A percentile compares a stretch with the other conserved stretches of the same genome.
These are phyloP conservation scores for Vitis riparia DNA, from an alignment of 164 flowering plant species.

Conservation along the genomic window DNA sequence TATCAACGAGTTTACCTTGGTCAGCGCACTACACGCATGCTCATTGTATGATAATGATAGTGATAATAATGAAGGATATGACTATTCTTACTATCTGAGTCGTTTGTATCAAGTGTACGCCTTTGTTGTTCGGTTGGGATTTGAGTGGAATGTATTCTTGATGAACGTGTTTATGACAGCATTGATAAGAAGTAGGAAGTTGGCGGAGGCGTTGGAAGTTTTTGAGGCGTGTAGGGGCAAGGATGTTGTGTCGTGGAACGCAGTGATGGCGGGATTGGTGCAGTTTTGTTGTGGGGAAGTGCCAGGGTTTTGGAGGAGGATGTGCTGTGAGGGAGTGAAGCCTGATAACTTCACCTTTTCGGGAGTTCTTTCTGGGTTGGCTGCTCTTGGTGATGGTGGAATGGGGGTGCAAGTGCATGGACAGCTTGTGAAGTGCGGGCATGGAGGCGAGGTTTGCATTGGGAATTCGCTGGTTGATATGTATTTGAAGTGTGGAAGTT, in stretches of 20 bases:
- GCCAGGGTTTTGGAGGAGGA: slow-evolving; percentile 58
- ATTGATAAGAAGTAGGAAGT: slow-evolving; percentile 42
- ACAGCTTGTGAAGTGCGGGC: slow-evolving; percentile 62
- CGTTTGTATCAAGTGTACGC: slow-evolving; percentile 44
- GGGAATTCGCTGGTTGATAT: slow-evolving; percentile 73
- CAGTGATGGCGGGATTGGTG: slow-evolving; percentile 67
- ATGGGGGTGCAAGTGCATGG: slow-evolving; percentile 73
- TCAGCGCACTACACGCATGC: slow-evolving; percentile 59
- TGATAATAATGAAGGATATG: too few species aligned
- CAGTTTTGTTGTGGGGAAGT: slow-evolving; percentile 34
- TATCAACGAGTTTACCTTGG: slow-evolving; percentile 57
- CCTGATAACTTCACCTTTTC: slow-evolving; percentile 71
- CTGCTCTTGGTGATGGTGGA: slow-evolving; percentile 36
- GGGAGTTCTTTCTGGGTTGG: slow-evolving; percentile 59
- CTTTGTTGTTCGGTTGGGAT: slow-evolving; percentile 46
- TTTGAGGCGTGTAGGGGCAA: slow-evolving; percentile 40
- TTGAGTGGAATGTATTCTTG: slow-evolving; percentile 51
- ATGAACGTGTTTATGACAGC: slow-evolving; percentile 60
- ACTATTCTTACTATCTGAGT: background rate
- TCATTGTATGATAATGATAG: slow-evolving; percentile 28
- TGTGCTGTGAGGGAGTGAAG: slow-evolving; percentile 52
- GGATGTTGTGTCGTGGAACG: slow-evolving; percentile 80
- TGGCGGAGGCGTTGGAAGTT: slow-evolving; percentile 44
- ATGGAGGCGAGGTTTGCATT: slow-evolving; percentile 62
- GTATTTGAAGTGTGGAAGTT: slow-evolving; percentile 58